Evolutionary conservation across 2,329 filamentous ascomycete genomes (phyloP), one percentile per base, ranked within the genome.

Genomic region (Aureobasidium sp.): DNA sequence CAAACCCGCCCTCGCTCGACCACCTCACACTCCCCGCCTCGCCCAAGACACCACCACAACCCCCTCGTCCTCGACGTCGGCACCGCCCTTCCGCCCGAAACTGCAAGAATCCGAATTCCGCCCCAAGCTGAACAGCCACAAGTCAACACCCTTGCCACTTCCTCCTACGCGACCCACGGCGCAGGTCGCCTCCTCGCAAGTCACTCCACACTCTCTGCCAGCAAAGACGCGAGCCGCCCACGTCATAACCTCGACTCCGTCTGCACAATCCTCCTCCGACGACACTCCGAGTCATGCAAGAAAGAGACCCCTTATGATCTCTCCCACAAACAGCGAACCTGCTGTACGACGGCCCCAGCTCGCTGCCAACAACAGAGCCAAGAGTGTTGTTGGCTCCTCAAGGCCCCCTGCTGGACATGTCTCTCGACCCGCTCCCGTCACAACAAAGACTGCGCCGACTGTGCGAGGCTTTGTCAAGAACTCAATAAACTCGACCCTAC

Each of bases 141-240:
- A 52, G 40, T 24, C 45, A 4, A 53, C 24, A 10, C 38, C 50
- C 11, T 41, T 40, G 14, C 50, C 50, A 4, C 29, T 34, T 1
- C 17, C 47, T 8, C 12, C 35, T 11, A 40, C 47, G 25, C 51
- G 41, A 19, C 32, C 32, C 30, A 38, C 34, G 32, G 38, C 29
- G 38, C 40, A 53, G 35, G 32, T 16, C 41, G 40, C 24, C 61
- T 70, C 89, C 39, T 78, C 71, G 66, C 90, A 88, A 66, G 73
- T 90, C 64, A 94, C 90, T 3, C 88, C 89, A 47, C 81, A 90
- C 59, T 89, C 89, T 7, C 85, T 85, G 7, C 75, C 82, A 44
- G 79, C 90, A 57, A 88, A 82, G 66, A 83, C 75, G 60, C 83
- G 88, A 49, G 34, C 45, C 12, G 34, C 60, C 79, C 83, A 54